These are phyloP conservation scores for Solanum habrochaites DNA, from an alignment of 257 asterid genomes.

Conservation along the genomic window DNA sequence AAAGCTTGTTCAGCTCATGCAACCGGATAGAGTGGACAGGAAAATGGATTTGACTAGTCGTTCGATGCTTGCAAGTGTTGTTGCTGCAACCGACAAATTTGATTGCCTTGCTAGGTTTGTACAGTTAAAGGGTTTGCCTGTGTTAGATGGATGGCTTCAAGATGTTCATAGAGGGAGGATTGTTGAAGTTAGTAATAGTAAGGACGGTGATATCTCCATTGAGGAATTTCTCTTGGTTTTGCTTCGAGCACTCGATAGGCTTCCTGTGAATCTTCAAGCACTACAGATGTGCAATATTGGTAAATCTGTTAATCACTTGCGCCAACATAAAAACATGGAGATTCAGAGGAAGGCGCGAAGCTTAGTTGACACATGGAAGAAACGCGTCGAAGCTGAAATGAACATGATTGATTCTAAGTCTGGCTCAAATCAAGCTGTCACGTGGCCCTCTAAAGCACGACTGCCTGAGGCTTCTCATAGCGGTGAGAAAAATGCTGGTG, in stretches of 20 bases:
- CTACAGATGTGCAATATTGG: slow-evolving; percentile 53
- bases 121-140: slow-evolving; percentile 42
- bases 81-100: slow-evolving; percentile 39
- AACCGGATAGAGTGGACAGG: slow-evolving; percentile 17
- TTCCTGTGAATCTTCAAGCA: slow-evolving; percentile 47
- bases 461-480: slow-evolving; percentile 21
- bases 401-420: slow-evolving; percentile 33
- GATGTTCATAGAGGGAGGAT: slow-evolving; percentile 36
- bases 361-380: slow-evolving; percentile 60
- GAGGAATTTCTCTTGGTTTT: slow-evolving; percentile 45
- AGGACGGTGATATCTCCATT: slow-evolving; percentile 34
- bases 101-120: slow-evolving; percentile 46
- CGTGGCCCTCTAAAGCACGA: slow-evolving; percentile 33
- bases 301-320: slow-evolving; percentile 43
- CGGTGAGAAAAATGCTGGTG: slow-evolving; percentile 21
- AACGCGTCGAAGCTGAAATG: slow-evolving; percentile 60
- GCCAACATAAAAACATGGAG: slow-evolving; percentile 40
- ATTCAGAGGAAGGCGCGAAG: slow-evolving; percentile 46
- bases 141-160: slow-evolving; percentile 49
- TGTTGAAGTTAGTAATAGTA: slow-evolving; percentile 17
- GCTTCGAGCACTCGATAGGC: slow-evolving; percentile 47
- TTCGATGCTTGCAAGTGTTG: slow-evolving; percentile 33
- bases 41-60: slow-evolving; percentile 27
- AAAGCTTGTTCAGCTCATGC: slow-evolving; percentile 38
- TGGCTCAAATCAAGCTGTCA: slow-evolving; percentile 20